phyloP scores from a whole-genome alignment of 2,329 filamentous ascomycete species.

The Leptographium radiaticola region DNA sequence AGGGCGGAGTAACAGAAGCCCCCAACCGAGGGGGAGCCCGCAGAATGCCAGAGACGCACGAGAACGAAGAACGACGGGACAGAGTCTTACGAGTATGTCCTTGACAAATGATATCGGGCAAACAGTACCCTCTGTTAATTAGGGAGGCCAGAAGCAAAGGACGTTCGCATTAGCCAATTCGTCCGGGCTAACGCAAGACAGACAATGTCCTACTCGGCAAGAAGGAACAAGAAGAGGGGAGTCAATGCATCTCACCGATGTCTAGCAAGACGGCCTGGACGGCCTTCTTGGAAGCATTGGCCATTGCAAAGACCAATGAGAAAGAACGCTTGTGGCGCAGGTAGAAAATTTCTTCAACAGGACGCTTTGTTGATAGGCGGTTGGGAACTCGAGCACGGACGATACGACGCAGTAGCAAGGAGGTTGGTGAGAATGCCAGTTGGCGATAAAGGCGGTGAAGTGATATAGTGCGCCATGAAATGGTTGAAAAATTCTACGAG shows the following conservation, averaged over 20 bases:
- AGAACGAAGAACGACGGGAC: neutral
- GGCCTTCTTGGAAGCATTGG: neutral
- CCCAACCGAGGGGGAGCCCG: neutral
- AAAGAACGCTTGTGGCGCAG: neutral
- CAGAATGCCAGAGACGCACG: neutral
- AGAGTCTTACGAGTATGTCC: constrained; percentile 3
- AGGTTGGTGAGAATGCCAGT: neutral
- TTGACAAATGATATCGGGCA: constrained; percentile 6
- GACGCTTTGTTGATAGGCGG: neutral
- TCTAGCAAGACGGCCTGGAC: constrained; percentile 1
- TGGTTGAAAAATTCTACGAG: neutral
- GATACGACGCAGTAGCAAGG: neutral
- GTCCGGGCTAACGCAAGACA: neutral
- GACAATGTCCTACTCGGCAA: neutral
- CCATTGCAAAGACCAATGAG: neutral
- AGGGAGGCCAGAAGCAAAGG: neutral
- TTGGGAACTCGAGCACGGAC: neutral
- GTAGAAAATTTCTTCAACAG: neutral
- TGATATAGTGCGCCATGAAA: neutral
- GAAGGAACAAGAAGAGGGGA: neutral
- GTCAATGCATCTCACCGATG: constrained; percentile 2
- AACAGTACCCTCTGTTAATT: constrained; percentile 1
- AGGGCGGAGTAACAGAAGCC: neutral
- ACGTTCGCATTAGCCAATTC: neutral
- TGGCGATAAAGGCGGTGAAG: neutral